phyloP scores from a whole-genome alignment of 768 basidiomycete species.

The Mycena rebaudengoi region DNA sequence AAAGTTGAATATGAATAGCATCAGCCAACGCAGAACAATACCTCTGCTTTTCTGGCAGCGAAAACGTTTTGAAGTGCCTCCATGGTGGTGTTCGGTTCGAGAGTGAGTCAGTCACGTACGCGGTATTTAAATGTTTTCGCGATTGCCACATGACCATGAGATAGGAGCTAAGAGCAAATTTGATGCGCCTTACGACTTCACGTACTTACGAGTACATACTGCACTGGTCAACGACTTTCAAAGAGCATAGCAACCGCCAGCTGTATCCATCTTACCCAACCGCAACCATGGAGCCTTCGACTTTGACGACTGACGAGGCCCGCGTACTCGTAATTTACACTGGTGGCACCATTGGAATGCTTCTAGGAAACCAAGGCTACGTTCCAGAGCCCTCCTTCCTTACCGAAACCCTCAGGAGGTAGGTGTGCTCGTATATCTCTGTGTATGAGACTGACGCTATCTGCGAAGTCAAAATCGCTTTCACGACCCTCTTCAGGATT shows the following conservation, averaged over 20 bases:
- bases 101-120: slow-evolving; percentile 26
- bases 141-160: neutral
- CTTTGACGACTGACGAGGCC: slow-evolving; percentile 68
- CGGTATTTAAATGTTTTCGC: slow-evolving; percentile 8
- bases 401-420: slow-evolving; percentile 71
- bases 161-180: slow-evolving; percentile 10
- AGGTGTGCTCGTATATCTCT: neutral
- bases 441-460: neutral
- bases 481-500: slow-evolving; percentile 90
- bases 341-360: slow-evolving; percentile 91
- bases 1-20: neutral
- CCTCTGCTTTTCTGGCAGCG: slow-evolving; percentile 67
- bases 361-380: slow-evolving; percentile 78
- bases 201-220: no score
- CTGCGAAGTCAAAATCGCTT: slow-evolving; percentile 79
- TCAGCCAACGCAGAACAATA: slow-evolving; percentile 29
- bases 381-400: slow-evolving; percentile 89
- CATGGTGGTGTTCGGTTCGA: slow-evolving; percentile 51
- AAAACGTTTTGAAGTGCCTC: slow-evolving; percentile 78
- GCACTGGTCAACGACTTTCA: neutral
- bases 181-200: no score
- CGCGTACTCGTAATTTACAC: slow-evolving; percentile 91
- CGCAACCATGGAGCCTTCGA: slow-evolving; percentile 57
- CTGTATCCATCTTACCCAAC: neutral
- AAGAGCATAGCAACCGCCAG: neutral